phyloP scores from a whole-genome alignment of 106 monocot species.

The Chionographis japonica region DNA sequence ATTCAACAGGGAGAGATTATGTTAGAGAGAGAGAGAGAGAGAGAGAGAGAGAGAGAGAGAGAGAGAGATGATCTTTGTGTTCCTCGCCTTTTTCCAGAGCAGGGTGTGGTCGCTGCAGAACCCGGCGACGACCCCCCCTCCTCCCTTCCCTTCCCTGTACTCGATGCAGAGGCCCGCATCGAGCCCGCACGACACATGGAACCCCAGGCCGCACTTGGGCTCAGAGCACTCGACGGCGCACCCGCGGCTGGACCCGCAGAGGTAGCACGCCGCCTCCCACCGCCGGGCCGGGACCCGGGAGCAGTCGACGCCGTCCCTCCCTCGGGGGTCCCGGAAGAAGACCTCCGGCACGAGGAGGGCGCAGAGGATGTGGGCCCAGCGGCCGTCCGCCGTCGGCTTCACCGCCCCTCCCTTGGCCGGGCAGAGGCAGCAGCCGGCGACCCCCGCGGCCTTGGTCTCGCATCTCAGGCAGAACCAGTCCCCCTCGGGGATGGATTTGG shows the following conservation, averaged over 20 bases:
- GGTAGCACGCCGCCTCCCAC: slow-evolving; percentile 38
- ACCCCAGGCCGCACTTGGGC: slow-evolving; percentile 58
- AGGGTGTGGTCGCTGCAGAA: slow-evolving; percentile 71
- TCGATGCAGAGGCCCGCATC: slow-evolving; percentile 61
- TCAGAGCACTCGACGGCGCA: slow-evolving; percentile 83
- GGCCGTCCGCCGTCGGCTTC: slow-evolving; percentile 49
- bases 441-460: neutral
- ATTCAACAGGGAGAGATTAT: neutral
- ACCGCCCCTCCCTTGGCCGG: slow-evolving; percentile 51
- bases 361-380: slow-evolving; percentile 80
- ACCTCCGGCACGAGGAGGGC: slow-evolving; percentile 84
- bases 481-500: slow-evolving; percentile 53
- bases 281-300: slow-evolving; percentile 47
- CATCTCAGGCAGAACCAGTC: slow-evolving; percentile 83
- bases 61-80: neutral
- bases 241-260: slow-evolving; percentile 44
- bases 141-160: slow-evolving; percentile 48
- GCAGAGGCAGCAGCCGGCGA: slow-evolving; percentile 61
- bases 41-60: neutral
- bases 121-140: slow-evolving; percentile 64
- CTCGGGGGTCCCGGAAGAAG: slow-evolving; percentile 68
- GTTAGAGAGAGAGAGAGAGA: slow-evolving; percentile 5
- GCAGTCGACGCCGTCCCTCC: slow-evolving; percentile 67
- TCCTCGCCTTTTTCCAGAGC: slow-evolving; percentile 78
- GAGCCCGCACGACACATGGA: slow-evolving; percentile 76